These are phyloP conservation scores for Lentinula raphanica DNA, from an alignment of 768 basidiomycete species.

Conservation along the genomic window DNA sequence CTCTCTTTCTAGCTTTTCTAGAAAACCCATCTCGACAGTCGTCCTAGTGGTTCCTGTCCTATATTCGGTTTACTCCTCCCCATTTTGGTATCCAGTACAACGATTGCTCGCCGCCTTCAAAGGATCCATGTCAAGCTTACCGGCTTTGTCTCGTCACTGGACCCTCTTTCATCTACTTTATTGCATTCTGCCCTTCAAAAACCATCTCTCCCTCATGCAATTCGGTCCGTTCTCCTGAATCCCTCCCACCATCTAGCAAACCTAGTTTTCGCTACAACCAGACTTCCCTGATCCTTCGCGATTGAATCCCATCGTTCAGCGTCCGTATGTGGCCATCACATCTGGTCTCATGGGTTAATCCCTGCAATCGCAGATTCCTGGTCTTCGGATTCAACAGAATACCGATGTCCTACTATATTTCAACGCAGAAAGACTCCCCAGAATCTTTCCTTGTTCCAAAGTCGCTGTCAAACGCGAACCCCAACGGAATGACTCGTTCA, in stretches of 20 bases:
- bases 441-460: background rate
- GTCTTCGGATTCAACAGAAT: background rate
- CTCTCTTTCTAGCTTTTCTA: background rate
- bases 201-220: background rate
- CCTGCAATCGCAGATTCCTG: background rate
- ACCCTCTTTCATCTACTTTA: background rate
- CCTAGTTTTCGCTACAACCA: background rate
- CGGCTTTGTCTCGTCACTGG: background rate
- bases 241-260: background rate
- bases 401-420: background rate
- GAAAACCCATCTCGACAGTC: background rate
- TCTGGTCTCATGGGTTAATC: background rate
- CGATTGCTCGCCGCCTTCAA: background rate
- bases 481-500: background rate
- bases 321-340: background rate
- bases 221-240: background rate
- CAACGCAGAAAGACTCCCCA: no score
- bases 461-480: background rate
- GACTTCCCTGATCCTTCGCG: background rate
- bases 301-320: background rate
- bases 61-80: background rate
- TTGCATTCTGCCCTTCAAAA: background rate
- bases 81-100: background rate
- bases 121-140: background rate
- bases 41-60: background rate